These are phyloP conservation scores for Fusarium sp. DNA, from an alignment of 2,329 filamentous ascomycete genomes.

Conservation along the genomic window DNA sequence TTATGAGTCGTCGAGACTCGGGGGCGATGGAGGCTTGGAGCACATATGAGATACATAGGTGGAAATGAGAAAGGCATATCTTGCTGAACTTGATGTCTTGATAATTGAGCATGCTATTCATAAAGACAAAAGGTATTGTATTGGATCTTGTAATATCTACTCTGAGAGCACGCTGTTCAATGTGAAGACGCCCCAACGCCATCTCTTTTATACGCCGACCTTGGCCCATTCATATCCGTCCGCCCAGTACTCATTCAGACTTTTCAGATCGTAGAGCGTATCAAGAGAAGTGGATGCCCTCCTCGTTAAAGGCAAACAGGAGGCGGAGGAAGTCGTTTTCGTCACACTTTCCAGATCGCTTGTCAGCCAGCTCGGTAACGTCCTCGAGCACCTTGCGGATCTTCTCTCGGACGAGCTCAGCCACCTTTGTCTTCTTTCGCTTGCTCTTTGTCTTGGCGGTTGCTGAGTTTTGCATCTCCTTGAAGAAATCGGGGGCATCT, in stretches of 20 bases:
- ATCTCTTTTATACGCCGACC: constrained; percentile 23
- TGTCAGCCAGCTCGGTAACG: constrained; percentile 83
- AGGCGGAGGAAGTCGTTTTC: constrained; percentile 92
- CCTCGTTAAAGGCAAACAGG: constrained; percentile 85
- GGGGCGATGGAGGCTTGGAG: constrained; percentile 36
- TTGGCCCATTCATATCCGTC: constrained; percentile 1
- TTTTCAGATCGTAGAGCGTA: not conserved
- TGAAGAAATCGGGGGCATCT: constrained; percentile 87
- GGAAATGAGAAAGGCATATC: constrained; percentile 24
- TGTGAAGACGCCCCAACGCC: constrained; percentile 34
- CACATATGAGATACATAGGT: constrained; percentile 36
- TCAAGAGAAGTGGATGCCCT: constrained; percentile 91
- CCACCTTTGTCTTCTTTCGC: constrained; percentile 83
- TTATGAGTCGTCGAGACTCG: constrained; percentile 26
- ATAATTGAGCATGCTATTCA: constrained; percentile 8
- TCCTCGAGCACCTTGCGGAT: constrained; percentile 86
- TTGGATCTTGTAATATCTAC: constrained; percentile 15
- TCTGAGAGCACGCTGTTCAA: constrained; percentile 9
- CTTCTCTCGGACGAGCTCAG: constrained; percentile 86
- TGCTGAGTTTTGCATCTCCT: constrained; percentile 65
- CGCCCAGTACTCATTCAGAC: constrained; percentile 5
- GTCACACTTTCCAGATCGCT: constrained; percentile 86
- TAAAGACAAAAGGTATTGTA: constrained; percentile 26
- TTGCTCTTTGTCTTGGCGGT: constrained; percentile 71
- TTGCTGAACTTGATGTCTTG: constrained; percentile 21